These are phyloP conservation scores for Salix purpurea DNA, from an alignment of 345 rosid species.

Conservation along the genomic window DNA sequence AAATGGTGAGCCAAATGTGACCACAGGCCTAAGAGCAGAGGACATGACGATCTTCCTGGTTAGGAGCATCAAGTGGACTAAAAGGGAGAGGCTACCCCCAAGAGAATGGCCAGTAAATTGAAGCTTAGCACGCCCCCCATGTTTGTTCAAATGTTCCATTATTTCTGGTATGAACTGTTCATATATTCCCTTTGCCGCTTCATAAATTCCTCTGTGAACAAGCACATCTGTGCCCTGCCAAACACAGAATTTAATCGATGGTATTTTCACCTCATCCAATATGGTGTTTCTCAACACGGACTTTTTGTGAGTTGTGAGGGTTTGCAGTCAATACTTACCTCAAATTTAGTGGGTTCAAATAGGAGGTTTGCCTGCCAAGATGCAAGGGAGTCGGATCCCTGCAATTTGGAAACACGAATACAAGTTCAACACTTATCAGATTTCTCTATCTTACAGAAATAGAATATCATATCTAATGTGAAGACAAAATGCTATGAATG, in stretches of 20 bases:
- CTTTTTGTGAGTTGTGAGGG: not conserved
- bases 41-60: slow-evolving; percentile 50
- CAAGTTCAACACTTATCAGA: not conserved
- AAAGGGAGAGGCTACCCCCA: slow-evolving; percentile 83
- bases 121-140: slow-evolving; percentile 70
- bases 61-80: slow-evolving; percentile 69
- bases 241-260: not conserved
- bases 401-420: slow-evolving; percentile 4
- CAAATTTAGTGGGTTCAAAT: slow-evolving; percentile 82
- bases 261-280: not conserved
- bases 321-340: slow-evolving; percentile 38
- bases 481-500: not conserved
- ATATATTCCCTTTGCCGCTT: slow-evolving; percentile 88
- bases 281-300: not conserved
- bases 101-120: slow-evolving; percentile 92
- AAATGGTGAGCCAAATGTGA: slow-evolving; percentile 86
- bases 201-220: slow-evolving; percentile 93
- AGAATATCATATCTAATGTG: not conserved
- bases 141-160: slow-evolving; percentile 48
- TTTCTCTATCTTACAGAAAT: not conserved
- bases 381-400: slow-evolving; percentile 90
- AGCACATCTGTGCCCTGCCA: slow-evolving; percentile 66
- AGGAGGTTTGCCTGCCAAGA: slow-evolving; percentile 94
- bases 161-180: slow-evolving; percentile 75
- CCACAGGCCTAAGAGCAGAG: slow-evolving; percentile 55